These are phyloP conservation scores for Rhytidhysteron rufulum DNA, from an alignment of 2,329 filamentous ascomycete genomes.

Conservation along the genomic window DNA sequence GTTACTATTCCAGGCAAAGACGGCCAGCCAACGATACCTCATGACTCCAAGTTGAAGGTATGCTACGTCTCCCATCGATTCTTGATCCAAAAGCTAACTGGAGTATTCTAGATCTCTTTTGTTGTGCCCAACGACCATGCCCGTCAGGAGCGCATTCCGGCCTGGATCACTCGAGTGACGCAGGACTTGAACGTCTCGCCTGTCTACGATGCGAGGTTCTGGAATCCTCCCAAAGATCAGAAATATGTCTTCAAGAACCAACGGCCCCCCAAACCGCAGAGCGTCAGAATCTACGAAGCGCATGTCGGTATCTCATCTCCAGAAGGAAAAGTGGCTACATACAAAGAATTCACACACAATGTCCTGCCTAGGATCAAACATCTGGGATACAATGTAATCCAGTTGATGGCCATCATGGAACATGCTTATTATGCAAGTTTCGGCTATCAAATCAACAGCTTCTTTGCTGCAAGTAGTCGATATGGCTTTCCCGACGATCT, in stretches of 20 bases:
- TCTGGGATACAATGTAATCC: slow-evolving; percentile 94
- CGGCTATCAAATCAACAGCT: slow-evolving; percentile 97
- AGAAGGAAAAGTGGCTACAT: slow-evolving; percentile 82
- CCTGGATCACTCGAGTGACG: slow-evolving; percentile 96
- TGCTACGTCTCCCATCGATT: slow-evolving; percentile 8
- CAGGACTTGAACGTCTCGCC: slow-evolving; percentile 88
- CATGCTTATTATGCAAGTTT: slow-evolving; percentile 99
- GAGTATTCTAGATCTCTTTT: slow-evolving; percentile 66
- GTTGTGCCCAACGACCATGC: slow-evolving; percentile 70
- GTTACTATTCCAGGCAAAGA: slow-evolving; percentile 69
- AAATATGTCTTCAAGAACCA: slow-evolving; percentile 81
- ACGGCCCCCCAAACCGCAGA: slow-evolving; percentile 76
- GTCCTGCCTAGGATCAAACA: slow-evolving; percentile 87
- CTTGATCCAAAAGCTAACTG: slow-evolving; percentile 7
- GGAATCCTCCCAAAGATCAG: slow-evolving; percentile 80
- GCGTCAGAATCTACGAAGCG: slow-evolving; percentile 94
- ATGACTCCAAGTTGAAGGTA: slow-evolving; percentile 96
- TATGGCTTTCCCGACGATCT: slow-evolving; percentile 92
- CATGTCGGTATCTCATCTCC: slow-evolving; percentile 96
- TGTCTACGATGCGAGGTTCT: slow-evolving; percentile 92
- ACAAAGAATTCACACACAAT: slow-evolving; percentile 93
- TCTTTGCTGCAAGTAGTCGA: slow-evolving; percentile 94
- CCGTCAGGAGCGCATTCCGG: slow-evolving; percentile 80
- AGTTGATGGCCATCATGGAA: slow-evolving; percentile 99
- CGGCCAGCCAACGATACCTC: slow-evolving; percentile 75